Evolutionary conservation across 345 rosid genomes (phyloP), one percentile per base, ranked within the genome.

Genomic region (Moringa oleifera): DNA sequence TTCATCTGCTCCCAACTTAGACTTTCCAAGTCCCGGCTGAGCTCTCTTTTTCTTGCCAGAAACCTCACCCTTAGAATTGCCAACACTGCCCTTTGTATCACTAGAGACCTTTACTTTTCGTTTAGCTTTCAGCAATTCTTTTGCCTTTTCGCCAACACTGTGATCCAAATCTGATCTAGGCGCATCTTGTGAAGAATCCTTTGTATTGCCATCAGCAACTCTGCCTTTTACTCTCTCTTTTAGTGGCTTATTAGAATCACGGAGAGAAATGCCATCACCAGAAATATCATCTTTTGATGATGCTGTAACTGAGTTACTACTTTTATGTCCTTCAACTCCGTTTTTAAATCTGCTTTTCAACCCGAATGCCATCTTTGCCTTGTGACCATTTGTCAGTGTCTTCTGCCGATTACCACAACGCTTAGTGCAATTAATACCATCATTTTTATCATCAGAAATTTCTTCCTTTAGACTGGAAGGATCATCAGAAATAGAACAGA

Each of bases 21-120:
- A 68, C 55, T 75, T 82, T 72, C 66, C 80, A 57, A 51, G 53
- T 53, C 68, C 83, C 64, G 77, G 76, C 63, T 79, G 78, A 58
- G 68, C 53, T 66, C 70, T 73, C 64, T 61, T 80, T 58, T 66
- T 82, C 75, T 68, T 82, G 22, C 68, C 62, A 60, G 66, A 53
- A 47, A 46, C 55, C 71, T 75, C 78, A 65, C 66, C 69, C 68
- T 65, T 71, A 7, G 56, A 20, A 68, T 55, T 62, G 46, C 63
- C 74, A 20, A 65, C 33, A n/a, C 53, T 64, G 53, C 71, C 73
- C 31, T 28, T 51, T 64, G n/a, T 63, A 55, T 57, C 73, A 66
- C 68, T 81, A 46, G 62, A 67, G 46, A 64, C 70, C 77, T 63
- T 80, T 2, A 59, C 19, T 50, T 57, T 62, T 55, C 65, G 71